These are phyloP conservation scores for Sphaerulina populicola DNA, from an alignment of 2,329 filamentous ascomycete genomes.

Conservation along the genomic window DNA sequence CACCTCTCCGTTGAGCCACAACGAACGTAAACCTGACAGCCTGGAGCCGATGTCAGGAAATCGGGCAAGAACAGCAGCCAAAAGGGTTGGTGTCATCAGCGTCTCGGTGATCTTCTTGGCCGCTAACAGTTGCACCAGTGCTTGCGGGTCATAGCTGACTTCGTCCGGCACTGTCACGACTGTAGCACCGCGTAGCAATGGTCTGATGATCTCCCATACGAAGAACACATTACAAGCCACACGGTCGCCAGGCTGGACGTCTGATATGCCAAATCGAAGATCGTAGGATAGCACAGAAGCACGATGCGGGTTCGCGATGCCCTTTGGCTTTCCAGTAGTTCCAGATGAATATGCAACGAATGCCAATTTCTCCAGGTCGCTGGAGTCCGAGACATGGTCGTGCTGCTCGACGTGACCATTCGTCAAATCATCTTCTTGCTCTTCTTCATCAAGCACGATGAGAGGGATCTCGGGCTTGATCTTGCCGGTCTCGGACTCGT, in stretches of 20 bases:
- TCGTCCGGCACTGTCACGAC: slow-evolving; percentile 68
- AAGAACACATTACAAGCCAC: slow-evolving; percentile 88
- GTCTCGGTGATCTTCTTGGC: slow-evolving; percentile 65
- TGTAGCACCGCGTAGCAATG: slow-evolving; percentile 65
- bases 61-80: slow-evolving; percentile 64
- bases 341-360: slow-evolving; percentile 78
- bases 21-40: slow-evolving; percentile 57
- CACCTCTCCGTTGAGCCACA: slow-evolving; percentile 78
- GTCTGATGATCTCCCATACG: slow-evolving; percentile 74
- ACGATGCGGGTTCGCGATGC: slow-evolving; percentile 63
- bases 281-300: slow-evolving; percentile 68
- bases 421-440: slow-evolving; percentile 27
- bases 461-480: slow-evolving; percentile 57
- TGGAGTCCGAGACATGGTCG: slow-evolving; percentile 44
- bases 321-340: slow-evolving; percentile 71
- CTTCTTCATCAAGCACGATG: slow-evolving; percentile 55
- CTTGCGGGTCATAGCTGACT: slow-evolving; percentile 66
- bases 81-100: slow-evolving; percentile 71
- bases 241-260: slow-evolving; percentile 62
- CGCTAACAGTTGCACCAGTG: slow-evolving; percentile 62
- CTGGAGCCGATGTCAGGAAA: slow-evolving; percentile 57
- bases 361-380: slow-evolving; percentile 64
- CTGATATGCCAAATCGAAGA: slow-evolving; percentile 60
- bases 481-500: slow-evolving; percentile 54
- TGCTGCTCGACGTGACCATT: slow-evolving; percentile 27